Evolutionary conservation across 2,329 filamentous ascomycete species (phyloP).

Genomic region (Talaromyces sp.): DNA sequence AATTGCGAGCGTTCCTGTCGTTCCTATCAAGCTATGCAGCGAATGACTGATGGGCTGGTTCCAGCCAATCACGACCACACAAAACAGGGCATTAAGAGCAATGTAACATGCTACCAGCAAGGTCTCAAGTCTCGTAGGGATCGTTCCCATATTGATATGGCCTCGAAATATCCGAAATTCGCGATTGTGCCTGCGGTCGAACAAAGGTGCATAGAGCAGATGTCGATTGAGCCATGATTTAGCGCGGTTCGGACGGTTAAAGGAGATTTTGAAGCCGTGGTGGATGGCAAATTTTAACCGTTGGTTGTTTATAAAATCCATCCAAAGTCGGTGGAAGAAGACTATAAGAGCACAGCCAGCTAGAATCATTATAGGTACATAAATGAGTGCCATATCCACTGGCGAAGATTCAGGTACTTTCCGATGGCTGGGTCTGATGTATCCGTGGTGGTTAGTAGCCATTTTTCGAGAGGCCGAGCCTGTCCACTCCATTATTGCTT

Average conservation of each 20-base stretch:
- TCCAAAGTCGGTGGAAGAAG: slow-evolving; percentile 9
- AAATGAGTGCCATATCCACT: slow-evolving; percentile 6
- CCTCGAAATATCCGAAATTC: slow-evolving; percentile 26
- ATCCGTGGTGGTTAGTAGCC: background rate
- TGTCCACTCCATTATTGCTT: background rate
- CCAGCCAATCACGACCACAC: slow-evolving; percentile 36
- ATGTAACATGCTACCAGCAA: slow-evolving; percentile 28
- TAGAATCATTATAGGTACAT: slow-evolving; percentile 15
- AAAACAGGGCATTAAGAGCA: slow-evolving; percentile 41
- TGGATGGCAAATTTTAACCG: background rate
- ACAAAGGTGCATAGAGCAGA: slow-evolving; percentile 32
- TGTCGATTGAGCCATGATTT: slow-evolving; percentile 19
- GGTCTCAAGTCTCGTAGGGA: slow-evolving; percentile 32
- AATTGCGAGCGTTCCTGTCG: slow-evolving; percentile 30
- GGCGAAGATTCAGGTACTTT: background rate
- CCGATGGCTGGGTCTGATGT: background rate
- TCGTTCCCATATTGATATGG: slow-evolving; percentile 26
- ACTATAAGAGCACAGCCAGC: background rate
- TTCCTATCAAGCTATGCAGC: slow-evolving; percentile 7
- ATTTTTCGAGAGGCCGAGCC: background rate
- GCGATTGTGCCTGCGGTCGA: slow-evolving; percentile 27
- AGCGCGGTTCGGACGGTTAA: slow-evolving; percentile 6
- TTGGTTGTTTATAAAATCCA: background rate
- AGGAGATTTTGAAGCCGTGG: background rate
- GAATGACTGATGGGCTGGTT: slow-evolving; percentile 22